Evolutionary conservation across 2,329 filamentous ascomycete genomes (phyloP).

Genomic region (Cercospora janseana): DNA sequence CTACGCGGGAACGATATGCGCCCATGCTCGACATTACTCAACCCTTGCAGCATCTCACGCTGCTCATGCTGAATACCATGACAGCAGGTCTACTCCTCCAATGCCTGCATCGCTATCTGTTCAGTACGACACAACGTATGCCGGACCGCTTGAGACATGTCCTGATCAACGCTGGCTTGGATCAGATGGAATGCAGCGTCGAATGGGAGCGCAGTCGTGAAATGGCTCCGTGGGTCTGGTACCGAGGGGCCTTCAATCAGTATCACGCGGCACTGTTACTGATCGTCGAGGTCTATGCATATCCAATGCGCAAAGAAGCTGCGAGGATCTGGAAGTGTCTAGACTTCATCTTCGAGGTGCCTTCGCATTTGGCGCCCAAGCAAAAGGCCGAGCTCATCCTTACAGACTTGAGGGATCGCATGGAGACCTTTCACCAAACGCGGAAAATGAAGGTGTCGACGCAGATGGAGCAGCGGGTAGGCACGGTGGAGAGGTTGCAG

Average conservation of each 20-base stretch:
- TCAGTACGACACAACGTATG: constrained; percentile 49
- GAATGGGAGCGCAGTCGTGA: constrained; percentile 54
- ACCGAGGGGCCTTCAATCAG: constrained; percentile 67
- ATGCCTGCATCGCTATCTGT: constrained; percentile 67
- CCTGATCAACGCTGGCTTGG: constrained; percentile 60
- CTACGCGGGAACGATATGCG: constrained; percentile 65
- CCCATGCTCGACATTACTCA: constrained; percentile 59
- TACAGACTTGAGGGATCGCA: constrained; percentile 61
- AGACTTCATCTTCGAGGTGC: constrained; percentile 68
- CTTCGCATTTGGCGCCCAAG: constrained; percentile 51
- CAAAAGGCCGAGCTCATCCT: constrained; percentile 63
- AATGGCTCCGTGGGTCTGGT: constrained; percentile 66
- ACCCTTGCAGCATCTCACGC: constrained; percentile 63
- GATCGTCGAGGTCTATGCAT: constrained; percentile 64
- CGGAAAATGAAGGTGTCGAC: constrained; percentile 48
- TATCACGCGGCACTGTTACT: constrained; percentile 70
- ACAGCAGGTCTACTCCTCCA: constrained; percentile 64
- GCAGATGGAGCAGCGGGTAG: constrained; percentile 34
- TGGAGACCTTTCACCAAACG: constrained; percentile 58
- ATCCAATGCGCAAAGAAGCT: constrained; percentile 57
- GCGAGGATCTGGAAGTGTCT: constrained; percentile 68
- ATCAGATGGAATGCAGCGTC: constrained; percentile 55
- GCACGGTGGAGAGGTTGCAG: constrained; percentile 13
- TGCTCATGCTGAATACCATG: constrained; percentile 63
- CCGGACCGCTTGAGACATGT: constrained; percentile 63